phyloP scores from a whole-genome alignment of 768 basidiomycete genomes.

The Coprinopsis marcescibilis region DNA sequence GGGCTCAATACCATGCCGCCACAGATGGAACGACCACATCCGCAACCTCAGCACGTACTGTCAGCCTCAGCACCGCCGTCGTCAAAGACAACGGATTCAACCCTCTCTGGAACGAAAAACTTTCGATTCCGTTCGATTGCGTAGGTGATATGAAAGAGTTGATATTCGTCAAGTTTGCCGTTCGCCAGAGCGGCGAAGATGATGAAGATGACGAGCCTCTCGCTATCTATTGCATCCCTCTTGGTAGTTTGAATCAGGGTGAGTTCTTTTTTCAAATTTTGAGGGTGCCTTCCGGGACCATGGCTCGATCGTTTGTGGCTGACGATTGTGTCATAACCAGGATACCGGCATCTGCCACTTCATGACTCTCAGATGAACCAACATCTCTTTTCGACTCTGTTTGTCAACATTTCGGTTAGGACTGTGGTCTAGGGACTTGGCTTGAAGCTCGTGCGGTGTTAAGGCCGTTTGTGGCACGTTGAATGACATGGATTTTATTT shows the following conservation, averaged over 20 bases:
- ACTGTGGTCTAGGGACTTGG: no score
- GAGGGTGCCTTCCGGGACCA: neutral
- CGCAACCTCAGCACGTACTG: constrained; percentile 33
- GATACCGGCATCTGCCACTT: constrained; percentile 85
- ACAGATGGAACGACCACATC: constrained; percentile 19
- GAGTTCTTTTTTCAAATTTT: constrained; percentile 11
- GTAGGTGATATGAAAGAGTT: constrained; percentile 73
- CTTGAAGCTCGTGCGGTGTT: no score
- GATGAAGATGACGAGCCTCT: constrained; percentile 60
- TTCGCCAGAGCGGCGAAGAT: constrained; percentile 54
- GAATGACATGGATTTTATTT: no score
- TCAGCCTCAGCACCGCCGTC: constrained; percentile 51
- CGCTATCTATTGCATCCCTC: constrained; percentile 66
- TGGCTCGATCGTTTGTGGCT: neutral
- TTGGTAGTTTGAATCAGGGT: constrained; percentile 75
- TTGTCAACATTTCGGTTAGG: constrained; percentile 53
- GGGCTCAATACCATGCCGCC: constrained; percentile 11
- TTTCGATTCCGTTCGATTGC: constrained; percentile 71
- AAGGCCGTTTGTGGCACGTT: no score
- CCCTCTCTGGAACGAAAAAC: constrained; percentile 74
- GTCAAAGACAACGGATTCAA: constrained; percentile 92
- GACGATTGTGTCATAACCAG: constrained; percentile 31
- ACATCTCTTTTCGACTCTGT: constrained; percentile 90
- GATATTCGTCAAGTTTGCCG: constrained; percentile 75
- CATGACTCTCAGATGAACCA: constrained; percentile 86